Conservation (phyloP, 2,329 filamentous ascomycete genomes). For the Scytalidium sp. region DNA sequence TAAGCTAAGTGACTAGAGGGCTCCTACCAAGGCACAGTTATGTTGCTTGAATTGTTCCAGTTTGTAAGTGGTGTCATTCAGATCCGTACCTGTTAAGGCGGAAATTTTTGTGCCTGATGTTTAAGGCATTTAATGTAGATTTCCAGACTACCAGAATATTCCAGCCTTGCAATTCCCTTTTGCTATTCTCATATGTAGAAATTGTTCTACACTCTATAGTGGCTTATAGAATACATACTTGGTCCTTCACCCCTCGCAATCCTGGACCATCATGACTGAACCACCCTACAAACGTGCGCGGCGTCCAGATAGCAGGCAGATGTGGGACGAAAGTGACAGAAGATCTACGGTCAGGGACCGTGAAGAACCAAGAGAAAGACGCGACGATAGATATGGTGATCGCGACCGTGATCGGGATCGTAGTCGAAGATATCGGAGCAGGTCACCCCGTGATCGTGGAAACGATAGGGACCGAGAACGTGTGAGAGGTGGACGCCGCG, state of each 20-base stretch:
- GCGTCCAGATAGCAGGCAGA: slow-evolving; percentile 54
- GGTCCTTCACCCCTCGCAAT: too few relatives aligned
- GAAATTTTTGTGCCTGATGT: too few relatives aligned
- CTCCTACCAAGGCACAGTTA: too few relatives aligned
- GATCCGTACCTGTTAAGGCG: too few relatives aligned
- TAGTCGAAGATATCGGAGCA: slow-evolving; percentile 30
- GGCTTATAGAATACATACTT: too few relatives aligned
- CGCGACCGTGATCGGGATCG: slow-evolving; percentile 27
- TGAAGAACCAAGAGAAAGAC: slow-evolving; percentile 31
- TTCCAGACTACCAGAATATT: background rate
- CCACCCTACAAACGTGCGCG: slow-evolving; percentile 47
- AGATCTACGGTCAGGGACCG: slow-evolving; percentile 33
- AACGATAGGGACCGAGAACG: slow-evolving; percentile 33
- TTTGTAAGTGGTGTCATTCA: too few relatives aligned
- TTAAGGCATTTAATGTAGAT: too few relatives aligned
- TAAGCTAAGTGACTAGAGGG: too few relatives aligned
- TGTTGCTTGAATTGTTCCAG: too few relatives aligned
- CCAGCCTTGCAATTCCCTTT: background rate
- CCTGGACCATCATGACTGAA: slow-evolving; percentile 47
- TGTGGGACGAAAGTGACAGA: slow-evolving; percentile 52
- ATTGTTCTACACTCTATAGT: too few relatives aligned
- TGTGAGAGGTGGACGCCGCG: slow-evolving; percentile 33
- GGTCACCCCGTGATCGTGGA: slow-evolving; percentile 22
- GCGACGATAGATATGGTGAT: slow-evolving; percentile 31
- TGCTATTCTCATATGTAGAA: background rate